A percentile compares a stretch with the other conserved stretches of the same genome.
phyloP scores from a whole-genome alignment of 352 stramenopile genomes.

The Phytophthora tentaculata region DNA sequence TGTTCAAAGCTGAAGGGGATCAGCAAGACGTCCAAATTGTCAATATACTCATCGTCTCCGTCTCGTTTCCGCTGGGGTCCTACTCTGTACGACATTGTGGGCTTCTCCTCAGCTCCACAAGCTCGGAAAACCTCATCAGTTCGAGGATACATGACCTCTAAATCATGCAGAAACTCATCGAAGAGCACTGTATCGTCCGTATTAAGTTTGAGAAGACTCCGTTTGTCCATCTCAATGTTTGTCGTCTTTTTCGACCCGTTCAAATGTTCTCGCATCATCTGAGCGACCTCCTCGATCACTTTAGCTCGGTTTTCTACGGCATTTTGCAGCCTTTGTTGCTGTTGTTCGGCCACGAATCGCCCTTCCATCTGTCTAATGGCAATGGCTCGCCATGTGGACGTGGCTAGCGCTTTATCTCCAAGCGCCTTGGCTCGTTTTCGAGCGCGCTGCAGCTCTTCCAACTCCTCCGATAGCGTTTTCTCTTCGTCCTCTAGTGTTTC shows the following conservation, averaged over 20 bases:
- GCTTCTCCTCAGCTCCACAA: constrained; percentile 19
- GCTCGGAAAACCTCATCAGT: constrained; percentile 29
- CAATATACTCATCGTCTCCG: constrained; percentile 23
- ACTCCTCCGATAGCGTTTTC: constrained; percentile 14
- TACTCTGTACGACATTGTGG: constrained; percentile 11
- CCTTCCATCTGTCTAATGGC: constrained; percentile 34
- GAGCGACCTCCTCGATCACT: constrained; percentile 27
- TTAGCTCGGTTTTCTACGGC: constrained; percentile 24
- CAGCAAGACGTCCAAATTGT: constrained; percentile 33
- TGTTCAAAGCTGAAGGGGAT: constrained; percentile 21
- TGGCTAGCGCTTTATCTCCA: not conserved
- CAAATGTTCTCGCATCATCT: constrained; percentile 11
- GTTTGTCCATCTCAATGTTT: not conserved
- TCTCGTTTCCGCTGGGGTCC: constrained; percentile 19
- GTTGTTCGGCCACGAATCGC: constrained; percentile 28
- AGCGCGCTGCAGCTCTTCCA: constrained; percentile 14
- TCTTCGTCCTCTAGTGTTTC: constrained; percentile 28
- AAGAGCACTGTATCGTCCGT: constrained; percentile 28
- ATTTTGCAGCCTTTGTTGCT: constrained; percentile 22
- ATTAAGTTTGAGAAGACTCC: constrained; percentile 7
- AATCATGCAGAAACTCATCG: constrained; percentile 30
- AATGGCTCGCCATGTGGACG: constrained; percentile 24
- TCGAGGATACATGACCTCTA: constrained; percentile 24
- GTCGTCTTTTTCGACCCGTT: not conserved
- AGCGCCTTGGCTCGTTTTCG: constrained; percentile 20